Conservation (phyloP, 2,329 filamentous ascomycete species). For the Talaromyces islandicus region DNA sequence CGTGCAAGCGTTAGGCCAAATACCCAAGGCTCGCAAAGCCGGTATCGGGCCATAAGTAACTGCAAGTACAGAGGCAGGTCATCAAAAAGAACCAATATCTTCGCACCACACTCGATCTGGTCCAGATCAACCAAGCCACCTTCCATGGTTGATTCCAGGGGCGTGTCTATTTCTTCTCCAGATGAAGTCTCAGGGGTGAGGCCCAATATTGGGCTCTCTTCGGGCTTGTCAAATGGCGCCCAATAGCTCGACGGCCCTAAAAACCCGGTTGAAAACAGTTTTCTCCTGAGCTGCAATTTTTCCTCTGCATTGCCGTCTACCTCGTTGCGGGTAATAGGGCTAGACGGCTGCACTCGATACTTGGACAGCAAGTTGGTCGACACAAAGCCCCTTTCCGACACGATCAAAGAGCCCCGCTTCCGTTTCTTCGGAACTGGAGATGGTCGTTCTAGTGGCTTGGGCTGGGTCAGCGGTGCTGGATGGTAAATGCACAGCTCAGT, state of each 20-base stretch:
- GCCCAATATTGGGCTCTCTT: background rate
- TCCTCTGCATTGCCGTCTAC: background rate
- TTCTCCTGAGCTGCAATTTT: background rate
- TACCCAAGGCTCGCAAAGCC: slow-evolving; percentile 1
- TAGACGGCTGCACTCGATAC: slow-evolving; percentile 4
- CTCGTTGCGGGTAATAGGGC: background rate
- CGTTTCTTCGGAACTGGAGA: slow-evolving; percentile 1
- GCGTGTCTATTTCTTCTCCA: background rate
- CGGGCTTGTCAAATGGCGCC: slow-evolving; percentile 13
- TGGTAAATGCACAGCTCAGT: slow-evolving; percentile 14
- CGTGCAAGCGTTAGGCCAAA: slow-evolving; percentile 2
- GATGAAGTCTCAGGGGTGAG: background rate
- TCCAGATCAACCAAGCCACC: background rate
- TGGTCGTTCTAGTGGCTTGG: background rate
- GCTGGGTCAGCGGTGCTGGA: slow-evolving; percentile 13
- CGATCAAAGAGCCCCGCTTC: slow-evolving; percentile 3
- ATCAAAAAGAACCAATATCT: slow-evolving; percentile 5
- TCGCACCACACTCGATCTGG: slow-evolving; percentile 8
- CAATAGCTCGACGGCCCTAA: slow-evolving; percentile 17
- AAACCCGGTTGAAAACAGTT: slow-evolving; percentile 13
- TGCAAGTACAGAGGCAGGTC: slow-evolving; percentile 6
- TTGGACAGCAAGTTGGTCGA: slow-evolving; percentile 4
- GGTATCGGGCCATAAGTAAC: background rate
- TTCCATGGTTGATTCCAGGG: slow-evolving; percentile 3
- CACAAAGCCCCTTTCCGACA: slow-evolving; percentile 1